A percentile compares a stretch with the other conserved stretches of the same genome.
These are phyloP conservation scores for Jatropha curcas DNA, from an alignment of 345 rosid species.

Conservation along the genomic window DNA sequence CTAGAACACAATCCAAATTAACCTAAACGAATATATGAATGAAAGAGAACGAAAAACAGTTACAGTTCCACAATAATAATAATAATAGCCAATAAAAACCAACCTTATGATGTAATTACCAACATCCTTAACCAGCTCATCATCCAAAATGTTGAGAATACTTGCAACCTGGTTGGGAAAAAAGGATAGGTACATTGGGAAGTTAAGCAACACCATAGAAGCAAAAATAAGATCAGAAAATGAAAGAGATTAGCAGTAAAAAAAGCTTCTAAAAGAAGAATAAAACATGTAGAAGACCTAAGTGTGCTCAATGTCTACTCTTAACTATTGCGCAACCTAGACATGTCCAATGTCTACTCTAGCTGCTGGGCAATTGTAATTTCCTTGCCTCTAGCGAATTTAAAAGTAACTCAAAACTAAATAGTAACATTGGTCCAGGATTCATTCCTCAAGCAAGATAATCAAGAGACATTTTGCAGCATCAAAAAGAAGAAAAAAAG, in stretches of 20 bases:
- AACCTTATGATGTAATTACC: slow-evolving; percentile 93
- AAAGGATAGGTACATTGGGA: not conserved
- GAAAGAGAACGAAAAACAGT: not conserved
- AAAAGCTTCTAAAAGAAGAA: not conserved
- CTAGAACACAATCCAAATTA: not conserved
- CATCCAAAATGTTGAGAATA: slow-evolving; percentile 74
- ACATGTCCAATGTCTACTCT: not conserved
- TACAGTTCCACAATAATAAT: not conserved
- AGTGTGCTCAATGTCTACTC: not conserved
- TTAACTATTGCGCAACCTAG: not conserved
- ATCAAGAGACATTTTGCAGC: not conserved
- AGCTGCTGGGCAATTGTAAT: not conserved
- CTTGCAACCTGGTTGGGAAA: slow-evolving; percentile 68
- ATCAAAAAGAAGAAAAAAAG: not conserved
- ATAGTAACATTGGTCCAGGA: not conserved
- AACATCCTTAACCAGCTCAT: slow-evolving; percentile 62
- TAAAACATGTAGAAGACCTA: too few relatives aligned
- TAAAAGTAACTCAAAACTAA: not conserved
- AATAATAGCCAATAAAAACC: slow-evolving; percentile 10
- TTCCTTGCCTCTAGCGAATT: not conserved
- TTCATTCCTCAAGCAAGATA: not conserved
- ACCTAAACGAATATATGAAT: not conserved
- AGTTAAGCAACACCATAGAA: not conserved
- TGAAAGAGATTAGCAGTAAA: not conserved
- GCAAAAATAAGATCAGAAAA: not conserved